Percentiles rank a stretch among this genome's conserved stretches.
Conservation (phyloP, 345 rosid genomes). For the Mercurialis annua region DNA sequence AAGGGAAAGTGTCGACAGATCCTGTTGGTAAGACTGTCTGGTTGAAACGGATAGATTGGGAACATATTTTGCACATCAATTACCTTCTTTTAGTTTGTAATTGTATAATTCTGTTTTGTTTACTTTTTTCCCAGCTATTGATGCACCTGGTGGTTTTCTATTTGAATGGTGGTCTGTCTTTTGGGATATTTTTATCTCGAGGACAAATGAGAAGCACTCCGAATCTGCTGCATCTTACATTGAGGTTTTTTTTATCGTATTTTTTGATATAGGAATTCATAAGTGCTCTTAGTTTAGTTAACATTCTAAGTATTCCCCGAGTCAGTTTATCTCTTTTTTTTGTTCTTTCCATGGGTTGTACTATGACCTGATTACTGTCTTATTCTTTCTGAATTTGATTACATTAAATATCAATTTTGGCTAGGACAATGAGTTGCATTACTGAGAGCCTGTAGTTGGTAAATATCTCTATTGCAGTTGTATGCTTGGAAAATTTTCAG, state of each 20-base stretch:
- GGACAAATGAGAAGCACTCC: slow-evolving; percentile 55
- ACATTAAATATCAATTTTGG: neutral
- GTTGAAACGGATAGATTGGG: neutral
- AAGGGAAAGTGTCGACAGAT: slow-evolving; percentile 51
- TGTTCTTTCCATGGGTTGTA: neutral
- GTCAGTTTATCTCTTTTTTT: neutral
- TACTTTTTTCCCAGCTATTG: slow-evolving; percentile 44
- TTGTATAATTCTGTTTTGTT: slow-evolving; percentile 11
- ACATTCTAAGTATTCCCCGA: neutral
- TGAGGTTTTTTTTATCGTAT: slow-evolving; percentile 36
- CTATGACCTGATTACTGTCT: neutral
- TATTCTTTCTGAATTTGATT: neutral
- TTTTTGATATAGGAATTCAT: neutral
- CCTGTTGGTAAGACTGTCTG: slow-evolving; percentile 51
- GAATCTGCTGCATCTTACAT: slow-evolving; percentile 55
- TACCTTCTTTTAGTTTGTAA: slow-evolving; percentile 6
- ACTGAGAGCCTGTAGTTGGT: neutral
- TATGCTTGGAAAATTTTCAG: neutral
- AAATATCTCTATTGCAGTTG: neutral
- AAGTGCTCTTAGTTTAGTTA: neutral
- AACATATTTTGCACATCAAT: neutral
- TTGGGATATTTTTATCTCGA: slow-evolving; percentile 64
- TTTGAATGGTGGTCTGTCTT: slow-evolving; percentile 86
- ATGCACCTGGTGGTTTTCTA: slow-evolving; percentile 66
- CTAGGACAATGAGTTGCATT: neutral